These are phyloP conservation scores for Naematelia aurantialba DNA, from an alignment of 768 basidiomycete species.

Conservation along the genomic window DNA sequence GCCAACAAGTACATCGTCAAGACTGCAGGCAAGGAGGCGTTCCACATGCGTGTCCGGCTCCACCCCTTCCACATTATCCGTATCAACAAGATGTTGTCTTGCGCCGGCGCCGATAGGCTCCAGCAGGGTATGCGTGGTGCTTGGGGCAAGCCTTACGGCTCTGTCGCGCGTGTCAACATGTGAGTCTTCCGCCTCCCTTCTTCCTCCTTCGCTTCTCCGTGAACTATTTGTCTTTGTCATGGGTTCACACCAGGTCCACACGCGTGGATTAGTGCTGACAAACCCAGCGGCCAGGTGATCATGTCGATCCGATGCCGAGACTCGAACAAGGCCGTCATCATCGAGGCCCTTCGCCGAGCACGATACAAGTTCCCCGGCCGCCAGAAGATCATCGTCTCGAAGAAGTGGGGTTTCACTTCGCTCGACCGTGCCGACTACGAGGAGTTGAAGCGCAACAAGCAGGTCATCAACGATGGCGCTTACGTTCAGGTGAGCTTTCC, in stretches of 20 bases:
- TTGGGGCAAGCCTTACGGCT: constrained; percentile 98
- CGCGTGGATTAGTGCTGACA: constrained; percentile 6
- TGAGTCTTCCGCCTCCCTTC: constrained; percentile 16
- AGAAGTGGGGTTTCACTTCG: constrained; percentile 99
- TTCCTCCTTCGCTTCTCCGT: background rate
- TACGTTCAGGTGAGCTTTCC: constrained; percentile 59
- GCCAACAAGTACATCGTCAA: constrained; percentile 99
- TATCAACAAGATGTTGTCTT: constrained; percentile 99
- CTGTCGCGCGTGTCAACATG: constrained; percentile 55
- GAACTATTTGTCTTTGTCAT: too few species aligned
- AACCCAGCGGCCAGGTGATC: constrained; percentile 85
- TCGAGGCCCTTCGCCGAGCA: constrained; percentile 94
- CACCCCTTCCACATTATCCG: constrained; percentile 99
- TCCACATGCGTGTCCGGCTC: constrained; percentile 94
- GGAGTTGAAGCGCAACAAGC: constrained; percentile 83
- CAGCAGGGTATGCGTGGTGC: constrained; percentile 88
- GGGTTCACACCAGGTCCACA: too few species aligned
- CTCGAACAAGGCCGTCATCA: constrained; percentile 74
- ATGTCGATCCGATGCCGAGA: constrained; percentile 89
- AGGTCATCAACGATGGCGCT: constrained; percentile 87
- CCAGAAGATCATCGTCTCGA: constrained; percentile 53
- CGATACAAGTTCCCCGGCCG: constrained; percentile 71
- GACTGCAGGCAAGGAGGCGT: constrained; percentile 95
- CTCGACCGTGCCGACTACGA: constrained; percentile 84
- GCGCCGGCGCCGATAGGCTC: constrained; percentile 88